Conservation (phyloP, 176 grass and related monocot genomes). For the Zea luxurians region DNA sequence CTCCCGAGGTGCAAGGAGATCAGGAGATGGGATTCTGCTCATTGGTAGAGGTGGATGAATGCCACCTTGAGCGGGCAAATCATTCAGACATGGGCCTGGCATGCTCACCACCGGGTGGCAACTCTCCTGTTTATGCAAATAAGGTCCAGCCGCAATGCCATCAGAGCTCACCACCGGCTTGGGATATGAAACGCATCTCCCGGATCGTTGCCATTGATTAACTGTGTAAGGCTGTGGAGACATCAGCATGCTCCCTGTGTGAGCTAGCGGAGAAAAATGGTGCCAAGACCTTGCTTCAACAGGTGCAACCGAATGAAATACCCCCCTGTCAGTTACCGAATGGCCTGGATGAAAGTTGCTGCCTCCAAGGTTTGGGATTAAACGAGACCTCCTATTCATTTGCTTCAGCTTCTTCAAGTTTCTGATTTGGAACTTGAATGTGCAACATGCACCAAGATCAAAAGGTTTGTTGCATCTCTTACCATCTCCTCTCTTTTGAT, state of each 20-base stretch:
- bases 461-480: conserved; percentile 34
- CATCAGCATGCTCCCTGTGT: not conserved
- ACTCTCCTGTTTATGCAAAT: conserved; percentile 1
- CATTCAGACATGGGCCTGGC: not conserved
- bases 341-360: not conserved
- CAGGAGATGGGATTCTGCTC: not conserved
- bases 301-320: not conserved
- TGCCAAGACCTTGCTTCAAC: not conserved
- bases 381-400: not conserved
- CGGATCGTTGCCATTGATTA: conserved; percentile 31
- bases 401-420: conserved; percentile 33
- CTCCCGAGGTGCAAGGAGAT: not conserved
- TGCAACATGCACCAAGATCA: conserved; percentile 19
- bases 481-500: conserved; percentile 57
- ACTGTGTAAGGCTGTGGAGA: not conserved
- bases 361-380: conserved; percentile 14
- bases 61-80: not conserved
- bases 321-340: not conserved
- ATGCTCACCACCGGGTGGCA: not conserved
- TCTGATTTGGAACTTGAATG: conserved; percentile 42
- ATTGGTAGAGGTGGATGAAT: not conserved
- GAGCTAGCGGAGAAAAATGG: conserved; percentile 2
- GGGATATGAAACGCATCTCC: too few relatives aligned
- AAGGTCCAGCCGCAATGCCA: not conserved
- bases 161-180: not conserved